A percentile compares a stretch with the other conserved stretches of the same genome.
phyloP scores from a whole-genome alignment of 1,284 basidiomycete species.

The Leccinum griseonigrum region DNA sequence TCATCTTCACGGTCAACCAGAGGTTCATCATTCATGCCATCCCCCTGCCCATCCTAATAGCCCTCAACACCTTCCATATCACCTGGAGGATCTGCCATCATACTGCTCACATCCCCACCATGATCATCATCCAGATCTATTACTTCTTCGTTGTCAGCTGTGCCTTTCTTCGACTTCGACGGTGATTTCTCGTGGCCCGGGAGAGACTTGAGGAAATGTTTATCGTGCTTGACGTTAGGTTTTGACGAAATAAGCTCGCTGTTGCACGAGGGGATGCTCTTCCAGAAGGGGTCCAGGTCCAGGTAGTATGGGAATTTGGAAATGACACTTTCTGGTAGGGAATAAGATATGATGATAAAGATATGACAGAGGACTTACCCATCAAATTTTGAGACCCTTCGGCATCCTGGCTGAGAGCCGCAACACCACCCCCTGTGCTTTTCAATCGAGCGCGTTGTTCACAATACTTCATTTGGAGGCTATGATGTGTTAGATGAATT shows the following conservation, averaged over 20 bases:
- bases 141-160: background rate
- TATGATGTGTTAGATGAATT: too few relatives aligned
- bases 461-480: too few relatives aligned
- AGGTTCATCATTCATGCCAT: background rate
- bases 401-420: too few relatives aligned
- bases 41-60: background rate
- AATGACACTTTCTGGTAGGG: too few relatives aligned
- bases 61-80: background rate
- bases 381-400: too few relatives aligned
- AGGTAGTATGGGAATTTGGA: background rate
- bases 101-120: background rate
- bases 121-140: background rate
- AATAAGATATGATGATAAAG: too few relatives aligned
- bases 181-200: background rate
- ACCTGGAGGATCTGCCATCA: background rate
- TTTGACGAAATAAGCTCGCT: background rate
- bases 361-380: too few relatives aligned
- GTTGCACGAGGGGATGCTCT: background rate
- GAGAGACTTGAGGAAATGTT: background rate
- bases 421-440: too few relatives aligned
- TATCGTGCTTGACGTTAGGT: too few relatives aligned
- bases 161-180: background rate
- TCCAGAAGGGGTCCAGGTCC: background rate
- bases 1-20: too few relatives aligned
- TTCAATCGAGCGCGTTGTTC: too few relatives aligned